Conservation (phyloP, 345 rosid species). For the Nasturtium officinale region DNA sequence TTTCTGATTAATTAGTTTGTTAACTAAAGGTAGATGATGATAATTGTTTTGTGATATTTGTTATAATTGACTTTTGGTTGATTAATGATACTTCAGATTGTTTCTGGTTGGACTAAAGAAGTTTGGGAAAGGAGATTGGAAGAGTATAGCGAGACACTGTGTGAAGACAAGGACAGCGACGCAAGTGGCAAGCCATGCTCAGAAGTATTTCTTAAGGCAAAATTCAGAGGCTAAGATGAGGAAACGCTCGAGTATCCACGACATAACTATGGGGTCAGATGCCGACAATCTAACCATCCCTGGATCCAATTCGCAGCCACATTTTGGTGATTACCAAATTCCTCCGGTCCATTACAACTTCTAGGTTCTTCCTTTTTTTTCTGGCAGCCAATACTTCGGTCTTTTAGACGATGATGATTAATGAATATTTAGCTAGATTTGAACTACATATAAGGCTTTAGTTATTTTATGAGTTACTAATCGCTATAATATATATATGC, state of each 20-base stretch:
- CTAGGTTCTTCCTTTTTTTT: background rate
- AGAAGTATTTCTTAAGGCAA: constrained; percentile 64
- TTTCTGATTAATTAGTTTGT: background rate
- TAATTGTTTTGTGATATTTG: background rate
- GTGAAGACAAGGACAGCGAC: constrained; percentile 64
- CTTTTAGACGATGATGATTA: background rate
- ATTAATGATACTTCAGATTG: constrained; percentile 41
- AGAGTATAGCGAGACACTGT: constrained; percentile 61
- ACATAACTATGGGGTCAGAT: constrained; percentile 50
- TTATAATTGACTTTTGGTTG: background rate
- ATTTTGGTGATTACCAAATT: background rate
- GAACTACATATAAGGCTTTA: background rate
- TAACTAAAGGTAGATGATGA: background rate
- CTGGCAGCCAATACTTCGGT: background rate
- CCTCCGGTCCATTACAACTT: background rate
- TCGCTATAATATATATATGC: background rate
- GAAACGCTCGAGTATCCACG: constrained; percentile 72
- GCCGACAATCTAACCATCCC: constrained; percentile 20
- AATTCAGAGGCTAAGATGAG: constrained; percentile 44
- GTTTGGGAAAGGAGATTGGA: constrained; percentile 72
- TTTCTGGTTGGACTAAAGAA: constrained; percentile 54
- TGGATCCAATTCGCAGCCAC: constrained; percentile 15
- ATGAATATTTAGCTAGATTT: background rate
- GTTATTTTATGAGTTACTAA: background rate
- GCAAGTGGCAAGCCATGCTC: constrained; percentile 84